These are phyloP conservation scores for Epichloe coenophiala DNA, from an alignment of 2,329 filamentous ascomycete genomes.

Conservation along the genomic window DNA sequence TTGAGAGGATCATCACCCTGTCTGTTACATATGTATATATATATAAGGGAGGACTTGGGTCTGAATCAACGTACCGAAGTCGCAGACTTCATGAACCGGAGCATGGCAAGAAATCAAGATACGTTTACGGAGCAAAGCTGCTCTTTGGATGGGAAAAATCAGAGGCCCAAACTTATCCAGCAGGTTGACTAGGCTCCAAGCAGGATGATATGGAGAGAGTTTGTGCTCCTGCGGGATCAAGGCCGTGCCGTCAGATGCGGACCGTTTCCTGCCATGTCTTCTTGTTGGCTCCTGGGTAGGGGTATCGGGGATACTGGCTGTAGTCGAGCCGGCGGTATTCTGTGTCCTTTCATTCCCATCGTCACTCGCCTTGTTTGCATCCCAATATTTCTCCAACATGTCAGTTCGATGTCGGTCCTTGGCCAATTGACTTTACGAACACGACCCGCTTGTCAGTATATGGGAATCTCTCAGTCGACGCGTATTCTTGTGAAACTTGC, in stretches of 20 bases:
- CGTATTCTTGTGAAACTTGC: too few relatives aligned
- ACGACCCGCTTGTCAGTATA: background rate
- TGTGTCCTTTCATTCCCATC: slow-evolving; percentile 6
- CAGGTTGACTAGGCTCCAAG: slow-evolving; percentile 64
- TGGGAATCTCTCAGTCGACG: background rate
- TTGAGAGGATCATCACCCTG: too few relatives aligned
- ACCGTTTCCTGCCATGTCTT: slow-evolving; percentile 42
- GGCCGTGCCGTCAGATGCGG: slow-evolving; percentile 47
- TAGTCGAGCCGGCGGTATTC: slow-evolving; percentile 14
- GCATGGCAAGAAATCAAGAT: slow-evolving; percentile 78
- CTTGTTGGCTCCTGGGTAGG: slow-evolving; percentile 22
- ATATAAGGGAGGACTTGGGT: slow-evolving; percentile 5
- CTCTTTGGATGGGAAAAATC: slow-evolving; percentile 81
- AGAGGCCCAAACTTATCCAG: slow-evolving; percentile 79
- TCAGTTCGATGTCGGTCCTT: slow-evolving; percentile 48
- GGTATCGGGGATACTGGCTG: slow-evolving; percentile 21
- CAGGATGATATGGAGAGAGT: slow-evolving; percentile 70
- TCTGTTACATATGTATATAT: too few relatives aligned
- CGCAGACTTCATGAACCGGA: slow-evolving; percentile 73
- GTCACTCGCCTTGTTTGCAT: slow-evolving; percentile 29
- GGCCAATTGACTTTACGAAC: slow-evolving; percentile 39
- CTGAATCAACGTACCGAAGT: slow-evolving; percentile 54
- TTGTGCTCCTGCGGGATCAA: slow-evolving; percentile 48
- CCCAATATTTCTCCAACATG: slow-evolving; percentile 71
- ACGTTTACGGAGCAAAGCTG: slow-evolving; percentile 72